A percentile compares a stretch with the other conserved stretches of the same genome.
Evolutionary conservation across 2,329 filamentous ascomycete species (phyloP).

Genomic region (Rutstroemia sp.): DNA sequence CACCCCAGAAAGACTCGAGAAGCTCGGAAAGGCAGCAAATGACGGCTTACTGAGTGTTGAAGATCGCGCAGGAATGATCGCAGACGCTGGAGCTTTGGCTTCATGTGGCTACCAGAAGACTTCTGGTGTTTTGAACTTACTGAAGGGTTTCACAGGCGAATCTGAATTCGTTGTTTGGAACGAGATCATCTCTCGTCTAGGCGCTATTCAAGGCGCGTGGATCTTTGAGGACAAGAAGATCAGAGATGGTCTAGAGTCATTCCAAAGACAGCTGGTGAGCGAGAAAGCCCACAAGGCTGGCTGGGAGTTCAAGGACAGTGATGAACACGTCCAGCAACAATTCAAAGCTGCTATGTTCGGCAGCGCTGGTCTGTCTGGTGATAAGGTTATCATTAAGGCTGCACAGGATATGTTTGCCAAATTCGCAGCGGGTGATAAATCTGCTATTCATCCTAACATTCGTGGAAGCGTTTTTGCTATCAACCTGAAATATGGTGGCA

Average conservation of each 20-base stretch:
- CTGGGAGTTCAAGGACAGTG: constrained; percentile 77
- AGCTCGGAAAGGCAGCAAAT: constrained; percentile 82
- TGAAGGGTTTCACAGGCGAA: constrained; percentile 81
- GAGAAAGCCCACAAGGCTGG: constrained; percentile 79
- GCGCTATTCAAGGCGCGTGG: constrained; percentile 77
- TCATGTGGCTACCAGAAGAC: constrained; percentile 91
- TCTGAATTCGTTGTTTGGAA: constrained; percentile 92
- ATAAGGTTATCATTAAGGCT: constrained; percentile 68
- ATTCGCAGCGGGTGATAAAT: constrained; percentile 70
- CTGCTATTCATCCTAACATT: constrained; percentile 86
- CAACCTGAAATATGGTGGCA: constrained; percentile 73
- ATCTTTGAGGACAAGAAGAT: constrained; percentile 72
- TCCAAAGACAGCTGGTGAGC: constrained; percentile 72
- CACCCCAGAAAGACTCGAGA: constrained; percentile 71
- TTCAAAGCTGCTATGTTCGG: constrained; percentile 92
- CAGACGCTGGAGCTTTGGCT: constrained; percentile 83
- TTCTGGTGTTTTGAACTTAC: constrained; percentile 74
- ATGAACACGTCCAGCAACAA: constrained; percentile 86
- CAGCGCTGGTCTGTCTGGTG: constrained; percentile 71
- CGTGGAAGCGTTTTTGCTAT: constrained; percentile 81
- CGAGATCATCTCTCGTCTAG: constrained; percentile 75
- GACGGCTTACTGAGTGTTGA: constrained; percentile 74
- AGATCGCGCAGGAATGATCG: constrained; percentile 90
- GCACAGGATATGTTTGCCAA: constrained; percentile 87
- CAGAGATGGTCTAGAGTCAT: constrained; percentile 71